Conservation (phyloP, 1,139 yeast species). For the Suhomyces terraborum region DNA sequence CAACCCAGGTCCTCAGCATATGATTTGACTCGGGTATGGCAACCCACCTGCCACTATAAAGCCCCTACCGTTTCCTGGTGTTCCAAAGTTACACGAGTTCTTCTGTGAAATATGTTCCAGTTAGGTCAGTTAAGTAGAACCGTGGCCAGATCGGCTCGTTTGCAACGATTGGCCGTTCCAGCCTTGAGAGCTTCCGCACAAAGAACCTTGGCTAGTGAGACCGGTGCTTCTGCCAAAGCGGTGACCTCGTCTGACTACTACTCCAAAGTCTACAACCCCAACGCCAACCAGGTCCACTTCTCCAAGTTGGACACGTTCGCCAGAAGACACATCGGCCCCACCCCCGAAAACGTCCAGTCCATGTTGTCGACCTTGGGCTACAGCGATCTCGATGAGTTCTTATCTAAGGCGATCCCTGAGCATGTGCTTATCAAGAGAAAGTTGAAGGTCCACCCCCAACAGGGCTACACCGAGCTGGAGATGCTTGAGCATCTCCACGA, state of each 20-base stretch:
- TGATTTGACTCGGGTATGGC: slow-evolving; percentile 11
- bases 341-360: slow-evolving; percentile 55
- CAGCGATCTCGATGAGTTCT: slow-evolving; percentile 67
- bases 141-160: slow-evolving; percentile 14
- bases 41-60: not conserved
- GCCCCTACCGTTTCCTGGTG: not conserved
- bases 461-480: slow-evolving; percentile 80
- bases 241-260: slow-evolving; percentile 51
- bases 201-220: slow-evolving; percentile 11
- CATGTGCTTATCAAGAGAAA: slow-evolving; percentile 71
- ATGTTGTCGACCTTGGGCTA: slow-evolving; percentile 74
- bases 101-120: slow-evolving; percentile 10
- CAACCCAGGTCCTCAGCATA: not conserved
- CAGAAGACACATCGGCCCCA: slow-evolving; percentile 90
- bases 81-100: not conserved
- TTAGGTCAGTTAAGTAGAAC: slow-evolving; percentile 11
- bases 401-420: slow-evolving; percentile 73
- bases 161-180: slow-evolving; percentile 7
- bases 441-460: slow-evolving; percentile 60
- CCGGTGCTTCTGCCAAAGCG: slow-evolving; percentile 26
- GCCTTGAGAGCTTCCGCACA: not conserved
- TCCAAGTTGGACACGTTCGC: slow-evolving; percentile 75
- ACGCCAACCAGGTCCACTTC: slow-evolving; percentile 28
- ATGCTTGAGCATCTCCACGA: slow-evolving; percentile 68
- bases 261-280: slow-evolving; percentile 41